These are phyloP conservation scores for Coemansia sp. DNA, from an alignment of 192 early-diverging fungal species.

Conservation along the genomic window DNA sequence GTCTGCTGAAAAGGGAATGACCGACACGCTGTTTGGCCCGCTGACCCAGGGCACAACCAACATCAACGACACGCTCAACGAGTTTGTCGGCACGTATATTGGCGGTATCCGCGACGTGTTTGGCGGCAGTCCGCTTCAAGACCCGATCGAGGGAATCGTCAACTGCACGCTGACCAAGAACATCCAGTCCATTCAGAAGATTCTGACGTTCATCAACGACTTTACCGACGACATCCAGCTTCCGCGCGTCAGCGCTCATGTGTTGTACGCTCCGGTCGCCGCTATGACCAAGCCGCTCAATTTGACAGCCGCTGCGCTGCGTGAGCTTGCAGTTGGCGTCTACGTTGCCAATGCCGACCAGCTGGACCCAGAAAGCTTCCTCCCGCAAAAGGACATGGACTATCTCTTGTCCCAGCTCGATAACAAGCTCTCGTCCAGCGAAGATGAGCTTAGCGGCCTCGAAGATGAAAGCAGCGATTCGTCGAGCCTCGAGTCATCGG, in stretches of 20 bases:
- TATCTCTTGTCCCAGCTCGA: neutral
- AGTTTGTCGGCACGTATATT: slow-evolving; percentile 37
- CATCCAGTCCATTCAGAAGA: slow-evolving; percentile 32
- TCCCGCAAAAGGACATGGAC: slow-evolving; percentile 4
- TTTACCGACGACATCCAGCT: slow-evolving; percentile 30
- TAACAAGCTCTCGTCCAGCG: neutral
- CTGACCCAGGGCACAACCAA: slow-evolving; percentile 25
- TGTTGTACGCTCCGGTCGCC: slow-evolving; percentile 19
- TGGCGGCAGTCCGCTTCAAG: slow-evolving; percentile 30
- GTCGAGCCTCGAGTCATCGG: neutral
- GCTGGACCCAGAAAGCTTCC: slow-evolving; percentile 28
- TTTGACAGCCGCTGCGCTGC: slow-evolving; percentile 21
- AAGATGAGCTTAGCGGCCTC: neutral
- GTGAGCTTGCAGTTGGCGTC: slow-evolving; percentile 30
- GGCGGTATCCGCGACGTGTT: slow-evolving; percentile 35
- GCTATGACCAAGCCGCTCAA: slow-evolving; percentile 29
- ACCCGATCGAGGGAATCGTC: slow-evolving; percentile 45
- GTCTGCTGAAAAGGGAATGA: slow-evolving; percentile 17
- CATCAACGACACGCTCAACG: slow-evolving; percentile 44
- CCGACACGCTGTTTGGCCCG: slow-evolving; percentile 42
- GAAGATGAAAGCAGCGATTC: neutral
- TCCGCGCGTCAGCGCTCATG: slow-evolving; percentile 28
- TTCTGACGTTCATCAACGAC: slow-evolving; percentile 42
- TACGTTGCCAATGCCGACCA: slow-evolving; percentile 35
- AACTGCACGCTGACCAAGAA: slow-evolving; percentile 55